Evolutionary conservation across 306 rosid genomes (phyloP).

Genomic region (Cicer judaicum): DNA sequence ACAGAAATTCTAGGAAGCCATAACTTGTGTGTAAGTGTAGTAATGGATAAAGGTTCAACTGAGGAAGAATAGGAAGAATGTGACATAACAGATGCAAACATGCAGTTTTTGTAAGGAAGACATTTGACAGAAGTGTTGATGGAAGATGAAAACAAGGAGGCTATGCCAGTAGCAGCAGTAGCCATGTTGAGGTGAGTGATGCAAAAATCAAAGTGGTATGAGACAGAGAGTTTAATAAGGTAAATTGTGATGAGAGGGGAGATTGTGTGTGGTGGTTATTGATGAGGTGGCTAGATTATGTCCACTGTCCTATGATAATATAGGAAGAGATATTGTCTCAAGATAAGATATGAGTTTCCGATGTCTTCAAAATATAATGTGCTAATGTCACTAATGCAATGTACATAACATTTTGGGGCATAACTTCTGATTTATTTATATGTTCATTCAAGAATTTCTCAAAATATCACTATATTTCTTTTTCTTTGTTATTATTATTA

Average conservation of each 20-base stretch:
- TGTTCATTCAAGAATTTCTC: too few relatives aligned
- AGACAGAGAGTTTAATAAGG: constrained; percentile 22
- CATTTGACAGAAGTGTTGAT: constrained; percentile 54
- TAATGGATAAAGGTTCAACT: constrained; percentile 49
- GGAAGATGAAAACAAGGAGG: constrained; percentile 67
- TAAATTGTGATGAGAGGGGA: constrained; percentile 10
- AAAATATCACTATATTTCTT: too few relatives aligned
- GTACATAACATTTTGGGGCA: too few relatives aligned
- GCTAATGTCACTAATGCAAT: too few relatives aligned
- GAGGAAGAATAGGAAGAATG: constrained; percentile 22
- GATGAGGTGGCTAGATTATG: constrained; percentile 71
- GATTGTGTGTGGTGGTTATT: constrained; percentile 11
- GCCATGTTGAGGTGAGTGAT: constrained; percentile 59
- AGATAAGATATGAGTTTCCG: constrained; percentile 56
- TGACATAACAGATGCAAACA: constrained; percentile 43
- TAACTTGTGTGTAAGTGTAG: constrained; percentile 44
- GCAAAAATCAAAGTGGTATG: constrained; percentile 1
- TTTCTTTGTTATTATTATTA: too few relatives aligned
- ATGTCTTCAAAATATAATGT: neutral
- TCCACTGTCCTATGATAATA: constrained; percentile 61
- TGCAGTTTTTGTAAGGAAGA: constrained; percentile 51
- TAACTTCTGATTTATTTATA: too few relatives aligned
- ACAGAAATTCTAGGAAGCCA: constrained; percentile 57
- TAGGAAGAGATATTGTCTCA: constrained; percentile 39
- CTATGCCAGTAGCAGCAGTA: constrained; percentile 67